A percentile compares a stretch with the other conserved stretches of the same genome.
Evolutionary conservation across 1,284 basidiomycete genomes (phyloP).

Genomic region (Heimioporus retisporus): DNA sequence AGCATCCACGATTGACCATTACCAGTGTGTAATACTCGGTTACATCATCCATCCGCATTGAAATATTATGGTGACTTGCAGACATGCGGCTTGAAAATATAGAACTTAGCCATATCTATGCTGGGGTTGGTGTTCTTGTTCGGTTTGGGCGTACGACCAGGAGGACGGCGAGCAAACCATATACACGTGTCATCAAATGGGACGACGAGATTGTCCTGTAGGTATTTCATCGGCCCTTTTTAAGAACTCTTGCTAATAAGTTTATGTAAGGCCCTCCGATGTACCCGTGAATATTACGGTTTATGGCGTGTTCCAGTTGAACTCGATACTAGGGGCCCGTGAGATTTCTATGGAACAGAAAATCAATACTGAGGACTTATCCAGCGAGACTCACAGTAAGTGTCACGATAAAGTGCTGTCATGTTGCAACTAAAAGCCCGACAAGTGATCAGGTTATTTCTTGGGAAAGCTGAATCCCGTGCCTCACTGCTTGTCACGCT

Average conservation of each 20-base stretch:
- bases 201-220: not conserved
- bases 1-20: not conserved
- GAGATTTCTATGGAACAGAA: not conserved
- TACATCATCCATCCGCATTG: not conserved
- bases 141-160: not conserved
- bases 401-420: not conserved
- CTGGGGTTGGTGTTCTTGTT: not conserved
- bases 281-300: not conserved
- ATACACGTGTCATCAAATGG: not conserved
- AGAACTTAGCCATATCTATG: not conserved
- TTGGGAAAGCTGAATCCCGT: not conserved
- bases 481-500: not conserved
- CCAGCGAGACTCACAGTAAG: not conserved
- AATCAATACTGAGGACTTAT: not conserved
- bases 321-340: not conserved
- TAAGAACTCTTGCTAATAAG: not conserved
- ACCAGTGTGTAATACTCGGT: not conserved
- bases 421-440: not conserved
- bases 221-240: not conserved
- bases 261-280: not conserved
- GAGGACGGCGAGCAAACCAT: not conserved
- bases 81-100: not conserved
- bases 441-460: not conserved
- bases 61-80: not conserved
- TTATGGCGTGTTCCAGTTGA: not conserved